Evolutionary conservation across 2,329 filamentous ascomycete species (phyloP).

Genomic region (Nemania abortiva): DNA sequence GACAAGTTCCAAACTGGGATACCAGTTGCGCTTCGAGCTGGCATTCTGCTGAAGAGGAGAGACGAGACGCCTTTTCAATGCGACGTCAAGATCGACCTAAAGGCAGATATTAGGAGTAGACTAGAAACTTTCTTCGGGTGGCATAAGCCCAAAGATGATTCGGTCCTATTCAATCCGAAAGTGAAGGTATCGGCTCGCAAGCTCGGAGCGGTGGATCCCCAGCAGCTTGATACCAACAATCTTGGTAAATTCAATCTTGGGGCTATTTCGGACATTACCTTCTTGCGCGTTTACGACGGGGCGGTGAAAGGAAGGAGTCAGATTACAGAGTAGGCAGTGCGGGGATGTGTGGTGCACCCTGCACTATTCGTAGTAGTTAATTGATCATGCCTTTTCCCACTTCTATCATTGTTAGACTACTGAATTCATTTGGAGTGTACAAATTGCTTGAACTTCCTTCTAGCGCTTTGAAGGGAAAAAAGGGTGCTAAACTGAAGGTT

Average conservation of each 20-base stretch:
- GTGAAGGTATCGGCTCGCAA: conserved; percentile 2
- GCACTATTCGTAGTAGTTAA: too few species aligned
- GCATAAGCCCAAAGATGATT: conserved; percentile 8
- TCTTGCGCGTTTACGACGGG: background rate
- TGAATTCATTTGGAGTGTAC: too few species aligned
- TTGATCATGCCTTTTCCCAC: too few species aligned
- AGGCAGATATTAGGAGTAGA: conserved; percentile 7
- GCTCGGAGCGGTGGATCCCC: conserved; percentile 4
- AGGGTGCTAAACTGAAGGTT: too few species aligned
- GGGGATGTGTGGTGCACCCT: too few species aligned
- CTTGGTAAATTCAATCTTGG: conserved; percentile 4
- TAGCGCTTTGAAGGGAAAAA: too few species aligned
- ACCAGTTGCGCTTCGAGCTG: conserved; percentile 7
- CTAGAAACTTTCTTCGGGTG: background rate
- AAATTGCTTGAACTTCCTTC: too few species aligned
- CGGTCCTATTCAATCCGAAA: conserved; percentile 12
- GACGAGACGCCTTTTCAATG: conserved; percentile 5
- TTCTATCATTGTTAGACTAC: too few species aligned
- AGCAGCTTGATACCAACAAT: conserved; percentile 12
- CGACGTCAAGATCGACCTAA: background rate
- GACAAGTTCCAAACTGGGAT: background rate
- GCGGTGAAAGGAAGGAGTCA: conserved; percentile 7
- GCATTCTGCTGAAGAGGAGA: conserved; percentile 12
- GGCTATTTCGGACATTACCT: background rate
- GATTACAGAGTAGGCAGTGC: too few species aligned